These are phyloP conservation scores for Dimargaris cristalligena DNA, from an alignment of 192 early-diverging fungal genomes.

Conservation along the genomic window DNA sequence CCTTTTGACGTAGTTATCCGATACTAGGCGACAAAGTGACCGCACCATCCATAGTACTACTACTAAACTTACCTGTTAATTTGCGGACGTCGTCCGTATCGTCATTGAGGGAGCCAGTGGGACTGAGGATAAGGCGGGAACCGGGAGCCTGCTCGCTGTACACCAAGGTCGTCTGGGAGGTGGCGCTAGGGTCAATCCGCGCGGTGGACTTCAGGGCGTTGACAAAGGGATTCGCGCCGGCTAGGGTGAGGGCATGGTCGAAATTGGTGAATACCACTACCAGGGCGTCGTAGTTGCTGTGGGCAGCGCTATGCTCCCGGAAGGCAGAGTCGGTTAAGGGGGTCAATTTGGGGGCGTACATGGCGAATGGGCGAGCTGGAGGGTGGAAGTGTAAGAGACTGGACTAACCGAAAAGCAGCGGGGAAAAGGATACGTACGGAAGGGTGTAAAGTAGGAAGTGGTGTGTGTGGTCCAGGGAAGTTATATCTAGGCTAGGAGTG, in stretches of 20 bases:
- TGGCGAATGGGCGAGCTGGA: no score
- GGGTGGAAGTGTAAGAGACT: no score
- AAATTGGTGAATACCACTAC: conserved; percentile 2
- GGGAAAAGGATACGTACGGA: background rate
- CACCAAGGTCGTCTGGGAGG: background rate
- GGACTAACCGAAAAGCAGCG: no score
- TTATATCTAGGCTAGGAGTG: no score
- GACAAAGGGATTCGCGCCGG: background rate
- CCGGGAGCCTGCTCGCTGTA: conserved; percentile 12
- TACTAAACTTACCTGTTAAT: conserved; percentile 27
- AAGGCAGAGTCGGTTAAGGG: background rate
- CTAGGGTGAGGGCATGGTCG: background rate
- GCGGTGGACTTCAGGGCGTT: background rate
- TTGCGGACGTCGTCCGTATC: conserved; percentile 75
- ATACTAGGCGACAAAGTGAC: no score
- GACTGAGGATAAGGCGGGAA: conserved; percentile 48
- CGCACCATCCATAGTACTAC: no score
- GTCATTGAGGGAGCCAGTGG: conserved; percentile 49
- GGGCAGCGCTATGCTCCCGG: background rate
- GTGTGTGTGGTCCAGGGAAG: no score
- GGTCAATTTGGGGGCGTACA: background rate
- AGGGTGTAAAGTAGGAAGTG: no score
- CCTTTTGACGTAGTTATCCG: no score
- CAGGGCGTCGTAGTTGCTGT: background rate
- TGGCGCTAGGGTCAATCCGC: background rate